Base-by-base conservation (phyloP, 768 basidiomycete genomes). In the Lactifluus volemus region DNA sequence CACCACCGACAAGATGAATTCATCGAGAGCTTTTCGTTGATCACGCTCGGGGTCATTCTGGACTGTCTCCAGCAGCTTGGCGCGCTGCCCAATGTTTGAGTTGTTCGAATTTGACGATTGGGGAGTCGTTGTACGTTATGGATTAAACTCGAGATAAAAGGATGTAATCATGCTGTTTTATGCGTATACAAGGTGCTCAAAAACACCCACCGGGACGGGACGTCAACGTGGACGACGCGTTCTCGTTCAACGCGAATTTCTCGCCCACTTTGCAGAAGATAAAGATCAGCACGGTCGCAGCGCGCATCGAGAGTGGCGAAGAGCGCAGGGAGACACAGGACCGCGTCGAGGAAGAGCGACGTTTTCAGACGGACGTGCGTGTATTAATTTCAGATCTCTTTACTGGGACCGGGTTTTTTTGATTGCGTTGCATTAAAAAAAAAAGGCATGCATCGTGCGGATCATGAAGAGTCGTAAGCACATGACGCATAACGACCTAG, bases 381-480 rank as follows among this genome's bases (percentile, higher is more conserved):
- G 8, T 44, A 29, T 39, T n/a, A 38, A 10, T 42, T 25, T 5
- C 29, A n/a, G n/a, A 14, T 21, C 11, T 49, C 42, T 48, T 17
- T 12, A 39, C 32, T 4, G 21, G 30, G 30, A 58, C 50, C 41
- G 61, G n/a, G n/a, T n/a, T n/a, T n/a, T n/a, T 41, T 52, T 12
- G 53, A 47, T 17, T 7, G 3, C n/a, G n/a, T n/a, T n/a, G n/a
- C n/a, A n/a, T n/a, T 51, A n/a, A n/a, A n/a, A n/a, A n/a, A n/a
- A n/a, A 2, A 21, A 99, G 95, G 97, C 97, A 1, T 98, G 92
- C 69, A 88, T 98, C 64, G 97, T 99, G 29, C 86, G 97, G 36
- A 85, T 98, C 32, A 98, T 99, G 96, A 98, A 98, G 75, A 87
- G 92, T 70, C 78, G 94, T 58, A 98, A 98, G 71, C 81, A 82